Evolutionary conservation across 768 basidiomycete species (phyloP).

Genomic region (Podaxis pistillaris): DNA sequence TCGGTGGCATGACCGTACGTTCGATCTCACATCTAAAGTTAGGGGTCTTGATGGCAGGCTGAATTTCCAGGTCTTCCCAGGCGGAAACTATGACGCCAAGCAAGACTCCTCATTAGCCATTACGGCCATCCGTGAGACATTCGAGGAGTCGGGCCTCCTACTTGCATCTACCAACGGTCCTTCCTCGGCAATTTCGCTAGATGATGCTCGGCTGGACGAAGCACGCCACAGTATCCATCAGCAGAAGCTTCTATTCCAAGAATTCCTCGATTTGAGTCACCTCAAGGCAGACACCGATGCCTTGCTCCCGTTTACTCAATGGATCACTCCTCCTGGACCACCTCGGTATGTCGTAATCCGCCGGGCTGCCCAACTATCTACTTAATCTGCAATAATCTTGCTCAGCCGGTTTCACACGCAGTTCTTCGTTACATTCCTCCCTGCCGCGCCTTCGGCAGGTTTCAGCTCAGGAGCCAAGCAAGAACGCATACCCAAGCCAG

Average conservation of each 20-base stretch:
- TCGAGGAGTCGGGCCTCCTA: conserved; percentile 72
- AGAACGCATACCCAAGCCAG: conserved; percentile 60
- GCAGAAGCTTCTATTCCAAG: conserved; percentile 45
- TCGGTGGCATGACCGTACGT: conserved; percentile 67
- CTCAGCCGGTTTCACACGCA: conserved; percentile 68
- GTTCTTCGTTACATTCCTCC: conserved; percentile 67
- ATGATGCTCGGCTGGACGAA: conserved; percentile 44
- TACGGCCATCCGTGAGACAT: conserved; percentile 75
- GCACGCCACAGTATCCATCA: conserved; percentile 58
- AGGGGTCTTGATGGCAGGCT: background rate
- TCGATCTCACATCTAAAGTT: background rate
- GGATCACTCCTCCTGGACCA: conserved; percentile 62
- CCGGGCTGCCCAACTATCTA: background rate
- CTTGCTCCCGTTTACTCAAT: conserved; percentile 70
- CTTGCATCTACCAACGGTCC: conserved; percentile 35
- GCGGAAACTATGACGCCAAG: conserved; percentile 62
- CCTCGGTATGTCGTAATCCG: conserved; percentile 41
- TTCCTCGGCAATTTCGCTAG: conserved; percentile 20
- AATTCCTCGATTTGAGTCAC: conserved; percentile 47
- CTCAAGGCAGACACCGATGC: conserved; percentile 44
- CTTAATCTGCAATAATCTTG: conserved; percentile 2
- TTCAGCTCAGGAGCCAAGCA: conserved; percentile 55
- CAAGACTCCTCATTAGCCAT: conserved; percentile 57
- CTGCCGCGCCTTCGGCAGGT: conserved; percentile 37
- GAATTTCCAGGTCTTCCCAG: conserved; percentile 67